Percentiles rank a stretch among this genome's conserved stretches.
Evolutionary conservation across 2,329 filamentous ascomycete genomes (phyloP).

Genomic region (Arachnopeziza araneosa): DNA sequence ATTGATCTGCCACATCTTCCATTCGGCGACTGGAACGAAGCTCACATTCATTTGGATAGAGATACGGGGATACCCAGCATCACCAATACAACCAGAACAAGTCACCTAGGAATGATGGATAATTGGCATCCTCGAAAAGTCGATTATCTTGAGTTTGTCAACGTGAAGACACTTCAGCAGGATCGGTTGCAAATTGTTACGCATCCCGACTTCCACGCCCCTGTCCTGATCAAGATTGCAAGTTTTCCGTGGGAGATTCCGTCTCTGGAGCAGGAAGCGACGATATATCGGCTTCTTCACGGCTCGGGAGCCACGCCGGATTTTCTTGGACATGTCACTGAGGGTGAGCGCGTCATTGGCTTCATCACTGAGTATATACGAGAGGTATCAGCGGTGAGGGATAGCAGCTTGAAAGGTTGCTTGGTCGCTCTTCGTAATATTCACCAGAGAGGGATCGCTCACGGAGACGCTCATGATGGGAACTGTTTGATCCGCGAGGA

Average conservation of each 20-base stretch:
- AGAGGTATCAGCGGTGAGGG: constrained; percentile 2
- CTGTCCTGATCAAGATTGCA: constrained; percentile 4
- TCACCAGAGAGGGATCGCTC: constrained; percentile 4
- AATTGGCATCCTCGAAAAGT: constrained; percentile 1
- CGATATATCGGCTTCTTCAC: constrained; percentile 1
- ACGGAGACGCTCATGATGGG: constrained; percentile 5
- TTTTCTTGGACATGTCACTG: constrained; percentile 7
- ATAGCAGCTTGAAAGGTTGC: constrained; percentile 1
- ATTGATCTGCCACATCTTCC: not conserved
- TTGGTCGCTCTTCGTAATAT: not conserved
- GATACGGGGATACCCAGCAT: not conserved
- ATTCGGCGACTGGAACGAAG: constrained; percentile 1
- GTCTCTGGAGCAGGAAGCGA: constrained; percentile 1
- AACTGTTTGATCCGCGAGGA: constrained; percentile 5
- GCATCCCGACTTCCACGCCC: constrained; percentile 3
- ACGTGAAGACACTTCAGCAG: constrained; percentile 2
- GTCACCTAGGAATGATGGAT: not conserved
- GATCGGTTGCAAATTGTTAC: constrained; percentile 4
- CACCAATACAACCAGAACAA: not conserved
- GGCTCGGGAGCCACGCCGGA: constrained; percentile 5
- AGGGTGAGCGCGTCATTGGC: constrained; percentile 1
- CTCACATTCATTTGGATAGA: not conserved
- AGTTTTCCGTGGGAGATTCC: constrained; percentile 1
- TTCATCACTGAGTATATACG: constrained; percentile 6
- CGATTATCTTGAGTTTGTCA: constrained; percentile 2